Conservation (phyloP, 129 eudicot genomes). For the Dittrichia graveolens region DNA sequence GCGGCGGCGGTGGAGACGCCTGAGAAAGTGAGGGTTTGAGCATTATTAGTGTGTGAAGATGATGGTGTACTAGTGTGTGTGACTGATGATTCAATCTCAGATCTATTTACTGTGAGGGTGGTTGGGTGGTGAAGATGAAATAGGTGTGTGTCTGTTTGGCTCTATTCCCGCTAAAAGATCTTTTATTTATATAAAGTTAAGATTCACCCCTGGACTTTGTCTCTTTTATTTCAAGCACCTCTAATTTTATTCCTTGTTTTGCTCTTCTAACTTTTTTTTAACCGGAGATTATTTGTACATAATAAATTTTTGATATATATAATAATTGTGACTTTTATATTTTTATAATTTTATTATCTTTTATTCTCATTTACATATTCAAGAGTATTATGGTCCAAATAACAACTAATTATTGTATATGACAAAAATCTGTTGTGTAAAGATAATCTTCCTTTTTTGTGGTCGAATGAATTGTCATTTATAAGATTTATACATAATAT, state of each 20-base stretch:
- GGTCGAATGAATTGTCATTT: too few relatives aligned
- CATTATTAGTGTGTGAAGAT: slow-evolving; percentile 36
- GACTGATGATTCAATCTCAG: slow-evolving; percentile 5
- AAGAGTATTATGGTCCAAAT: too few relatives aligned
- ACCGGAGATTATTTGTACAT: too few relatives aligned
- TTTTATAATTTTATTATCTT: too few relatives aligned
- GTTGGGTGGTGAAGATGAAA: slow-evolving; percentile 34
- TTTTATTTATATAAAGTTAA: not conserved
- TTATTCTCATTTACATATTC: too few relatives aligned
- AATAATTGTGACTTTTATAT: too few relatives aligned
- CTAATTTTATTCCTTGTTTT: not conserved
- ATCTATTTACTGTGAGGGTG: slow-evolving; percentile 18
- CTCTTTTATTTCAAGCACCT: not conserved
- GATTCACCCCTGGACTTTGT: slow-evolving; percentile 11
- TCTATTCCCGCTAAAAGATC: slow-evolving; percentile 30
- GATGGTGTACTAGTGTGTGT: slow-evolving; percentile 39
- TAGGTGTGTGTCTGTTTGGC: slow-evolving; percentile 30
- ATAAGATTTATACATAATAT: too few relatives aligned
- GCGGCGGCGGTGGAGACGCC: slow-evolving; percentile 15
- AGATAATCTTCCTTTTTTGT: too few relatives aligned
- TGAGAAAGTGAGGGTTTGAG: slow-evolving; percentile 25
- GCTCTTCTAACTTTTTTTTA: not conserved
- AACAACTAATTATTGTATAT: too few relatives aligned
- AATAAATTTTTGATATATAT: too few relatives aligned
- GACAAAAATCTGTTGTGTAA: too few relatives aligned